Base-by-base conservation (phyloP, 1,284 basidiomycete species). In the Schizophyllum amplum region DNA sequence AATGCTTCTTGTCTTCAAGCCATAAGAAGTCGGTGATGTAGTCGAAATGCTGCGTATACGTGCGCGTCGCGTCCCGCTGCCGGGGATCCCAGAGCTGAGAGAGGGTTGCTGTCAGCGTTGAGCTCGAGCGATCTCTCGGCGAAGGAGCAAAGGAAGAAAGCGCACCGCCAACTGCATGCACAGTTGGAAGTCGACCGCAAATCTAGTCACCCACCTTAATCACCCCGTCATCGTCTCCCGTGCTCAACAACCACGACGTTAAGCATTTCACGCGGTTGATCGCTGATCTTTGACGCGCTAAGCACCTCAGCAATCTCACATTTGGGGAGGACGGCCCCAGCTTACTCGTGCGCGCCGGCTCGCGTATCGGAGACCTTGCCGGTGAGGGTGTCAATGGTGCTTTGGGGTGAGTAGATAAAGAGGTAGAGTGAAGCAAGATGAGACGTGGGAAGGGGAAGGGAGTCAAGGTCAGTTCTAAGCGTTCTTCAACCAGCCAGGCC, bases 21-120 rank as follows among this genome's bases (percentile, higher is more conserved):
- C 90, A 98, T 47, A 92, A 71, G 70, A 98, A 92, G 68, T 95
- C 94, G 22, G 93, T 92, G 57, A 98, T 96, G 71, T 94, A 98
- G 72, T 98, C 94, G 67, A 88, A 94, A 67, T 98, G 95, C 57
- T 98, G 94, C 11, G 77, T 83, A 68, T 94, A 94, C 15, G 78
- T 73, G 42, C 87, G 77, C 21, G 90, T 73, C 33, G 80, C 73
- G 13, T 86, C 82, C 52, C 75, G 73, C 64, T 83, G 80, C 53
- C 94, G 78, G 20, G 88, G 83, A 69, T 98, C 94, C 94, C 94
- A 98, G 24, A 98, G 77, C 91, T 92, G 63, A 20, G 24, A 22
- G 15, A 55, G 11, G 51, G 13, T 47, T 9, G 11, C 9, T 9
- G 24, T 24, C n/a, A 33, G 25, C 17, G 25, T 26, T 33, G n/a